These are phyloP conservation scores for Trametes coccinea DNA, from an alignment of 768 basidiomycete species.

Conservation along the genomic window DNA sequence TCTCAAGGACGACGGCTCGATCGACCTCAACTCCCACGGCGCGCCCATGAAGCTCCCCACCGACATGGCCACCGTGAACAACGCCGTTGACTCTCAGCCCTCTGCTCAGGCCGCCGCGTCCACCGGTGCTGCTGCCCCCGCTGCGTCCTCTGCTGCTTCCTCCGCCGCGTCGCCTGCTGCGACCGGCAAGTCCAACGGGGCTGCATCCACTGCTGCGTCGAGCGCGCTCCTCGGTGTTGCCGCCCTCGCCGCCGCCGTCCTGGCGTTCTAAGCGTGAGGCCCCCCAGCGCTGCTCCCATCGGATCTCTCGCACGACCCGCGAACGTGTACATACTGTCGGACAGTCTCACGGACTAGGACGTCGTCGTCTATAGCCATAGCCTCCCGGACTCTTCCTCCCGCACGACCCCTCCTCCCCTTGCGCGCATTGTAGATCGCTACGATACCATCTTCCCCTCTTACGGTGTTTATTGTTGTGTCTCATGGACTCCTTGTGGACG, in stretches of 20 bases:
- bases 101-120: conserved; percentile 30
- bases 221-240: conserved; percentile 49
- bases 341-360: conserved; percentile 11
- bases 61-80: conserved; percentile 52
- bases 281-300: background rate
- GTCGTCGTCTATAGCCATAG: conserved; percentile 21
- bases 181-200: conserved; percentile 40
- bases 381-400: conserved; percentile 19
- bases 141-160: conserved; percentile 23
- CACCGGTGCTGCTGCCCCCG: conserved; percentile 29
- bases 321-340: conserved; percentile 14
- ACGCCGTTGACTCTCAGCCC: conserved; percentile 33
- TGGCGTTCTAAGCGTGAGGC: conserved; percentile 30
- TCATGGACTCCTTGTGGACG: conserved; percentile 16
- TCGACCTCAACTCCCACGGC: conserved; percentile 47
- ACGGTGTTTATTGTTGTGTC: conserved; percentile 16
- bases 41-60: conserved; percentile 61
- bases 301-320: background rate
- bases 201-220: conserved; percentile 49
- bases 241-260: conserved; percentile 47
- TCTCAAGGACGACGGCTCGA: conserved; percentile 48
- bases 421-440: conserved; percentile 22
- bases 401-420: background rate
- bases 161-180: conserved; percentile 26
- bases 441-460: conserved; percentile 16